Conservation (phyloP, 2,329 filamentous ascomycete genomes). For the Colletotrichum zoysiae region DNA sequence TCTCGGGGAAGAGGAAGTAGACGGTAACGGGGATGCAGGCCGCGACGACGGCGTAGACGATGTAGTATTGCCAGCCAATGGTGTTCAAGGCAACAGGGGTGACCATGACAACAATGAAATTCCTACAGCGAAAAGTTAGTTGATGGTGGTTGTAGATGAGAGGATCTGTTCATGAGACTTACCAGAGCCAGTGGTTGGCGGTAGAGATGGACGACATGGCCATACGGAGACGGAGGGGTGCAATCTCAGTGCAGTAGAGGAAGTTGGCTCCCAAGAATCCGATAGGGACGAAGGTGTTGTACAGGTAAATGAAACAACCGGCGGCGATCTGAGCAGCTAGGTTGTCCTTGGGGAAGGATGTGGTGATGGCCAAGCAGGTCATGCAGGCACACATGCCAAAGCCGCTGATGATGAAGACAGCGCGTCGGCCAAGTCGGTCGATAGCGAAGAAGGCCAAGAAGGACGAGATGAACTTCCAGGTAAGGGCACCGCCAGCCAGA, state of each 20-base stretch:
- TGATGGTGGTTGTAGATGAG: background rate
- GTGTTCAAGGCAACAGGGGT: constrained; percentile 61
- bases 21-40: constrained; percentile 59
- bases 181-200: constrained; percentile 64
- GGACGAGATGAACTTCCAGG: constrained; percentile 67
- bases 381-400: constrained; percentile 67
- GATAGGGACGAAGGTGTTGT: constrained; percentile 71
- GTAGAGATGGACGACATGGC: constrained; percentile 69
- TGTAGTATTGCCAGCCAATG: constrained; percentile 66
- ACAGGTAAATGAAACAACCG: constrained; percentile 69
- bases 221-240: constrained; percentile 63
- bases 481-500: constrained; percentile 62
- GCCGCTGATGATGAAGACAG: constrained; percentile 65
- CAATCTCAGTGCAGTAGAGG: constrained; percentile 70
- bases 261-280: constrained; percentile 71
- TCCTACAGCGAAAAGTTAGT: constrained; percentile 44
- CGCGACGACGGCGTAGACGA: constrained; percentile 62
- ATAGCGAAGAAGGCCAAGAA: constrained; percentile 64
- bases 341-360: constrained; percentile 60
- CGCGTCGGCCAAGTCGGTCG: constrained; percentile 63
- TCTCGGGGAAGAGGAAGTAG: constrained; percentile 61
- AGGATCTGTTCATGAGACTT: background rate
- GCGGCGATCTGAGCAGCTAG: constrained; percentile 62
- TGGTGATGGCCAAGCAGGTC: constrained; percentile 64
- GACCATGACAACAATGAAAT: constrained; percentile 60